phyloP scores from a whole-genome alignment of 495 filamentous ascomycete species.

The Umbilicaria muhlenbergii region DNA sequence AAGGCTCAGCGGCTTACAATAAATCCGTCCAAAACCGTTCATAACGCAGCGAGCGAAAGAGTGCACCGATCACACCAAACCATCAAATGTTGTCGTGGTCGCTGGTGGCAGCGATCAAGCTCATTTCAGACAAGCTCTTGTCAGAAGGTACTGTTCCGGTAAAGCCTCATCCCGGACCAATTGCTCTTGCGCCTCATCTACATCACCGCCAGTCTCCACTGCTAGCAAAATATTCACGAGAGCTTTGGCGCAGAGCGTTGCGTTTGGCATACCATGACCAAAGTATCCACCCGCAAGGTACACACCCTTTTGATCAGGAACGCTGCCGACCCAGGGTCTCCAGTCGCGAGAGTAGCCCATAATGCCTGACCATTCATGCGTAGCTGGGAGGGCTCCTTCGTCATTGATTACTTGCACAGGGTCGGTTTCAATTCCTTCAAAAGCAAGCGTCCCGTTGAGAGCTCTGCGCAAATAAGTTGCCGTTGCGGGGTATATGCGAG shows the following conservation, averaged over 20 bases:
- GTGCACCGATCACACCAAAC: too few relatives aligned
- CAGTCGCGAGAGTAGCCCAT: conserved; percentile 66
- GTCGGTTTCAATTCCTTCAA: conserved; percentile 16
- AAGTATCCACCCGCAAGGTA: conserved; percentile 49
- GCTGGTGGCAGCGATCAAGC: too few relatives aligned
- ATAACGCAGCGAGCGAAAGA: too few relatives aligned
- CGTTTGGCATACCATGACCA: conserved; percentile 75
- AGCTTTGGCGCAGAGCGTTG: conserved; percentile 51
- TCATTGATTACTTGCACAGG: conserved; percentile 18
- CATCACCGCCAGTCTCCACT: conserved; percentile 11
- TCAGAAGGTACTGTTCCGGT: conserved; percentile 9
- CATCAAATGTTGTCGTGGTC: too few relatives aligned
- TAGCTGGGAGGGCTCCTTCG: conserved; percentile 32
- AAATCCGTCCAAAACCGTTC: too few relatives aligned
- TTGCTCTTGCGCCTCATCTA: conserved; percentile 17
- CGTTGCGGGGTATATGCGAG: conserved; percentile 33
- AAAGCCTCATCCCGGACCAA: conserved; percentile 16
- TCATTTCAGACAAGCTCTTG: neutral
- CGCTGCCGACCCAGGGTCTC: conserved; percentile 50
- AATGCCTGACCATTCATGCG: conserved; percentile 62
- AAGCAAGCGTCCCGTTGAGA: conserved; percentile 24
- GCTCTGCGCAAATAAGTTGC: conserved; percentile 32
- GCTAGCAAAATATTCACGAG: conserved; percentile 45
- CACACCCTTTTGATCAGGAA: conserved; percentile 31
- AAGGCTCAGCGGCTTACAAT: neutral